Percentiles rank a stretch among this genome's conserved stretches.
Evolutionary conservation across 306 rosid genomes (phyloP).

Genomic region (Rubus idaeus): DNA sequence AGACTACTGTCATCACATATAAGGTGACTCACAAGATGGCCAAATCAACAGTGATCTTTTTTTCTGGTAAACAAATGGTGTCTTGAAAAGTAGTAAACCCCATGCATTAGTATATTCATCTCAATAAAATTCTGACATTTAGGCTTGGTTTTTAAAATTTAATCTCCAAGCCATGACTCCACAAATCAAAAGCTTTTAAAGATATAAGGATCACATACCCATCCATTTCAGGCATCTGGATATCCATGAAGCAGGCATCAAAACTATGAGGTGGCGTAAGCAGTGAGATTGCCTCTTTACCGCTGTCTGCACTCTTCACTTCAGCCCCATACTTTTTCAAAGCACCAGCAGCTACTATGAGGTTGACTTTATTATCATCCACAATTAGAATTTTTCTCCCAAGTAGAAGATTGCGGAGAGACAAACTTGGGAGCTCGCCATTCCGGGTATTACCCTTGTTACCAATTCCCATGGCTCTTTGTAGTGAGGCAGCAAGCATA

Average conservation of each 20-base stretch:
- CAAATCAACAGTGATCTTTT: too few relatives aligned
- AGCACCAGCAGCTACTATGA: slow-evolving; percentile 92
- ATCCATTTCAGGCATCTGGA: slow-evolving; percentile 98
- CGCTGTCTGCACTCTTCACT: slow-evolving; percentile 79
- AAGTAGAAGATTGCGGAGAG: slow-evolving; percentile 66
- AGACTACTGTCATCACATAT: too few relatives aligned
- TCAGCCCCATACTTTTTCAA: slow-evolving; percentile 86
- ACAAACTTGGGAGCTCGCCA: slow-evolving; percentile 67
- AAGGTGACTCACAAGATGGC: too few relatives aligned
- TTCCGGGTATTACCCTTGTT: slow-evolving; percentile 63
- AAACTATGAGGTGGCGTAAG: slow-evolving; percentile 81
- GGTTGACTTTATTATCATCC: slow-evolving; percentile 90
- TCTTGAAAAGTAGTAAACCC: too few relatives aligned
- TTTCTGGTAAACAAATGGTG: too few relatives aligned
- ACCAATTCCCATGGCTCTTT: slow-evolving; percentile 69
- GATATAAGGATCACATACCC: slow-evolving; percentile 57
- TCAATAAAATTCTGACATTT: not conserved
- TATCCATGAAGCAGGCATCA: slow-evolving; percentile 97
- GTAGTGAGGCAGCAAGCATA: slow-evolving; percentile 90
- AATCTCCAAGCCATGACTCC: slow-evolving; percentile 3
- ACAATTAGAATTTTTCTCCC: slow-evolving; percentile 84
- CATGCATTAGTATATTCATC: not conserved
- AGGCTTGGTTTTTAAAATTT: not conserved
- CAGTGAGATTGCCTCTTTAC: slow-evolving; percentile 61
- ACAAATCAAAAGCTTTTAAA: not conserved